Evolutionary conservation across 1,139 yeast genomes (phyloP).

Genomic region (Saccharomyces hybrid): DNA sequence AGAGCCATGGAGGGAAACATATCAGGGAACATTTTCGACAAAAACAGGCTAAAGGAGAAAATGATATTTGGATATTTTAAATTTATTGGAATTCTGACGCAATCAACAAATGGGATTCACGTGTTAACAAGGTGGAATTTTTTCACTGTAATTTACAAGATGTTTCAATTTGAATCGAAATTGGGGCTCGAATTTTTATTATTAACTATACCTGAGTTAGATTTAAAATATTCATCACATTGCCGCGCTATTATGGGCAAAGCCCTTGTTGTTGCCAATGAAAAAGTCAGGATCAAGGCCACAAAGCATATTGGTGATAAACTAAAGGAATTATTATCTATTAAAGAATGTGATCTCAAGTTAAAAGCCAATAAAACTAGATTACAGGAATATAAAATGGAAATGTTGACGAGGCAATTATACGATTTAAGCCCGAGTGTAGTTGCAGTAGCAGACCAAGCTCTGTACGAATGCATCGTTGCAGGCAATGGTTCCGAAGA

Average conservation of each 20-base stretch:
- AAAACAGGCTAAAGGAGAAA: slow-evolving; percentile 51
- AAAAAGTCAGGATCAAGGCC: slow-evolving; percentile 46
- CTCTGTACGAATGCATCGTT: slow-evolving; percentile 38
- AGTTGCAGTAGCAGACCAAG: slow-evolving; percentile 47
- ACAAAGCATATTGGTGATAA: slow-evolving; percentile 44
- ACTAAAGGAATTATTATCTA: slow-evolving; percentile 13
- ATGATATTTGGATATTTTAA: slow-evolving; percentile 70
- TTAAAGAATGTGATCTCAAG: slow-evolving; percentile 6
- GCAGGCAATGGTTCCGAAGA: slow-evolving; percentile 34
- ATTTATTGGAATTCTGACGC: slow-evolving; percentile 65
- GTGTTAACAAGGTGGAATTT: slow-evolving; percentile 77
- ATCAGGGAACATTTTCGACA: slow-evolving; percentile 65
- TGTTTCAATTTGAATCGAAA: slow-evolving; percentile 48
- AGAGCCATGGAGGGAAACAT: slow-evolving; percentile 49
- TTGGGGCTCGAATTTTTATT: slow-evolving; percentile 51
- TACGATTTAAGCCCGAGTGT: slow-evolving; percentile 59
- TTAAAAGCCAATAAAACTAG: slow-evolving; percentile 6
- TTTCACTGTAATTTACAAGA: slow-evolving; percentile 69
- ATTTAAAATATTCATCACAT: slow-evolving; percentile 57
- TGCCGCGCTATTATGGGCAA: slow-evolving; percentile 59
- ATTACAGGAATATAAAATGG: slow-evolving; percentile 33
- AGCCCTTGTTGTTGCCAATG: slow-evolving; percentile 51
- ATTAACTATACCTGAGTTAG: slow-evolving; percentile 51
- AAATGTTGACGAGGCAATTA: slow-evolving; percentile 55
- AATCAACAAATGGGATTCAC: slow-evolving; percentile 51